Evolutionary conservation across 805 yeast genomes (phyloP).

Genomic region (Candida insectalens): DNA sequence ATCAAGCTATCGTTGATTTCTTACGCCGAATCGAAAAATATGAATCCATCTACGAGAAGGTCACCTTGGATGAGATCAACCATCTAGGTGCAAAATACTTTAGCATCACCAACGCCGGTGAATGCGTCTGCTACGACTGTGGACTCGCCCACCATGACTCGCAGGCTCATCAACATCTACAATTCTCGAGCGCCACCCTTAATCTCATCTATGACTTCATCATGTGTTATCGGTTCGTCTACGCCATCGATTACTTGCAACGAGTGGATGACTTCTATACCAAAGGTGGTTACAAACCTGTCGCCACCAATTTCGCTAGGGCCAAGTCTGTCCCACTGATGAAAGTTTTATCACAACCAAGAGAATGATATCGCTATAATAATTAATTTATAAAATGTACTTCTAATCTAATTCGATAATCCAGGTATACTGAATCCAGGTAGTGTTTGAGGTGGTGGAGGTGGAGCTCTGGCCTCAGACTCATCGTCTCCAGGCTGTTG

Average conservation of each 20-base stretch:
- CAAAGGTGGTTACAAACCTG: slow-evolving; percentile 20
- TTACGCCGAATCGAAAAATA: slow-evolving; percentile 46
- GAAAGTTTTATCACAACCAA: slow-evolving; percentile 8
- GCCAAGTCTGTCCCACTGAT: slow-evolving; percentile 2
- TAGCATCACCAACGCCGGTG: slow-evolving; percentile 26
- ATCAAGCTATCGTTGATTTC: slow-evolving; percentile 48
- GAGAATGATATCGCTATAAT: too few relatives aligned
- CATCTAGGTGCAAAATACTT: slow-evolving; percentile 19
- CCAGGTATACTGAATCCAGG: slow-evolving; percentile 13
- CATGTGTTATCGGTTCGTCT: slow-evolving; percentile 22
- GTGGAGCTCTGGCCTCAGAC: not conserved
- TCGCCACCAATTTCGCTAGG: slow-evolving; percentile 6
- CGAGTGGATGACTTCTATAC: slow-evolving; percentile 23
- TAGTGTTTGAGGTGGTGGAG: slow-evolving; percentile 2
- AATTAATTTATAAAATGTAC: too few relatives aligned
- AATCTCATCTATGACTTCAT: slow-evolving; percentile 24
- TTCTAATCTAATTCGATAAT: slow-evolving; percentile 4
- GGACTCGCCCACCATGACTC: slow-evolving; percentile 17
- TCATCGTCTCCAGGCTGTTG: not conserved
- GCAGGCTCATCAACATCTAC: slow-evolving; percentile 21
- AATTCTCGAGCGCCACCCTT: slow-evolving; percentile 15
- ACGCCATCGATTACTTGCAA: slow-evolving; percentile 23
- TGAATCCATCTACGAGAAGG: slow-evolving; percentile 28
- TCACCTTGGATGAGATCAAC: slow-evolving; percentile 25
- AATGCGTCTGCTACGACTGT: slow-evolving; percentile 24